Conservation (phyloP, 257 asterid species). For the Solanum paucissectum region DNA sequence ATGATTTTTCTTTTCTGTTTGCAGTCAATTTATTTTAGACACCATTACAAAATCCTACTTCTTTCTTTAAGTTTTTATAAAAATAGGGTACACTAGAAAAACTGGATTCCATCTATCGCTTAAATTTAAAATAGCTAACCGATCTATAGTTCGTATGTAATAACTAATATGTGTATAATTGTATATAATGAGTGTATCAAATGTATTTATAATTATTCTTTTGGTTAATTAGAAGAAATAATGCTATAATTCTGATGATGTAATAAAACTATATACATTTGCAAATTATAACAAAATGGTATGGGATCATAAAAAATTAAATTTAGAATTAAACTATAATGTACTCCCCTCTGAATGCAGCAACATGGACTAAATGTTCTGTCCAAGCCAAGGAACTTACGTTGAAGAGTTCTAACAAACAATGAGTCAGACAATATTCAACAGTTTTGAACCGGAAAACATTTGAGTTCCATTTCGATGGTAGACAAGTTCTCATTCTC, state of each 20-base stretch:
- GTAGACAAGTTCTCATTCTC: neutral
- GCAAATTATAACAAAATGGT: neutral
- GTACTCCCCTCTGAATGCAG: neutral
- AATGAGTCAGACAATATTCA: too few species aligned
- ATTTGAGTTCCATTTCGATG: neutral
- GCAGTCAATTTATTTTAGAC: neutral
- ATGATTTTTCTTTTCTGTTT: neutral
- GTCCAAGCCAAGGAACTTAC: neutral
- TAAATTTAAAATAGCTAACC: neutral
- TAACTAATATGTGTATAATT: neutral
- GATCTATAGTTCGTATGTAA: neutral
- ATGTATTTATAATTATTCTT: neutral
- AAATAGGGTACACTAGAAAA: neutral
- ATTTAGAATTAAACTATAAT: neutral
- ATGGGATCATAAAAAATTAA: neutral
- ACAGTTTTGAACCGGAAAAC: accelerated
- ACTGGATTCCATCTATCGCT: neutral
- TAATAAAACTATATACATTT: neutral
- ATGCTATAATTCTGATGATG: neutral
- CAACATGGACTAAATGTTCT: neutral
- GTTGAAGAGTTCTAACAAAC: neutral
- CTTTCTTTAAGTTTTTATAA: neutral
- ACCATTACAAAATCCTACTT: neutral
- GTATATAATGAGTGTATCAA: neutral
- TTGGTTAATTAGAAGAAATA: neutral